Base-by-base conservation (phyloP, 2,329 filamentous ascomycete species). In the Exophiala sp. region DNA sequence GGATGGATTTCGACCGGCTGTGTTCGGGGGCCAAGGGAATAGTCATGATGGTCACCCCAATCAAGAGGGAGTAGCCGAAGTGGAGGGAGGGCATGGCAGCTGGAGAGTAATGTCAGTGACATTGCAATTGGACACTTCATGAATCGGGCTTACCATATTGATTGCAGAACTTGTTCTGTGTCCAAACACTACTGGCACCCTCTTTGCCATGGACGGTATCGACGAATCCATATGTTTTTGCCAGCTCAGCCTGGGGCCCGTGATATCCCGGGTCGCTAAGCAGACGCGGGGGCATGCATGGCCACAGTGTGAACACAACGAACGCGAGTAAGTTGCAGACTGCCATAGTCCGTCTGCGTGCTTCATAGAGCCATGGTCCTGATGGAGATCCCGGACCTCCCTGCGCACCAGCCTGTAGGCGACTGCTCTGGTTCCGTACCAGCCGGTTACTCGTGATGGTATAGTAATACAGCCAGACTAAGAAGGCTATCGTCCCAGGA, bases 81-180 rank as follows among this genome's bases (percentile, higher is more conserved):
- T 88, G 84, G 13, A 88, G 73, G 0, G 81, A 85, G 1, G 84
- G 84, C 84, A 88, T 88, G 6, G 84, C 84, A 47, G 81, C 80
- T 81, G 42, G 14, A 52, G 35, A 16, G 13, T 24, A 41, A 21
- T 10, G 24, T 37, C 14, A 37, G 34, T 37, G 16, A 18, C 34
- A 19, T 6, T 32, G 5, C 34, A 37, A 37, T 3, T 6, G 14
- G 14, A 37, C 19, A 6, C 24, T 35, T 19, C 13, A 23, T 24
- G 18, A 9, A 32, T 16, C 37, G 18, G 42, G 39, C 41, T 29
- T 62, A 75, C 81, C 83, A 65, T 86, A 86, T 66, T 87, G 83
- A 64, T 87, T 87, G 67, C 82, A 86, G 65, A 86, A 87, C 53
- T 74, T 77, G 67, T 86, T 86, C 42, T 81, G 77, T 0, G 82